Percentiles rank a stretch among this genome's conserved stretches.
Conservation (phyloP, 352 stramenopile genomes). For the Phytophthora meadii region DNA sequence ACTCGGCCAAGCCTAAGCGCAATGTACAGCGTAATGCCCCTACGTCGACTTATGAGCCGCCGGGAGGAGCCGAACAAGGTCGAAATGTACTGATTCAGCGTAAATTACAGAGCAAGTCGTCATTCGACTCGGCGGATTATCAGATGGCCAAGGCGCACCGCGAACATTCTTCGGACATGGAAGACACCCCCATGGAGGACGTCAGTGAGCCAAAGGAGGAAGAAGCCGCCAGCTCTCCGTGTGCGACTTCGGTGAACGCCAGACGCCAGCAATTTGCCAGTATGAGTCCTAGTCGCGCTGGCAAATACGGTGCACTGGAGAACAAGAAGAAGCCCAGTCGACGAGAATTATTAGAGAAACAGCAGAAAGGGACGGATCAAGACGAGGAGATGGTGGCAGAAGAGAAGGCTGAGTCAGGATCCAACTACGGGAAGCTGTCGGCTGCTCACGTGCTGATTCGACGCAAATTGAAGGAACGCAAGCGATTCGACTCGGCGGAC, state of each 20-base stretch:
- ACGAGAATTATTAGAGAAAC: constrained; percentile 47
- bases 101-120: constrained; percentile 72
- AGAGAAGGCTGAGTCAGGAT: constrained; percentile 4
- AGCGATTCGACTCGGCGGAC: constrained; percentile 85
- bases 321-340: constrained; percentile 37
- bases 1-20: constrained; percentile 28
- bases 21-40: constrained; percentile 25
- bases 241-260: constrained; percentile 30
- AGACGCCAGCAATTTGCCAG: constrained; percentile 42
- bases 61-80: constrained; percentile 48
- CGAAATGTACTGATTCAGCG: constrained; percentile 77
- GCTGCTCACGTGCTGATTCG: constrained; percentile 80
- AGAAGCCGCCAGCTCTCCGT: constrained; percentile 56
- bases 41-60: constrained; percentile 15
- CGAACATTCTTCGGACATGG: constrained; percentile 7
- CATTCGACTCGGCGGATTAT: constrained; percentile 85
- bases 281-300: constrained; percentile 64
- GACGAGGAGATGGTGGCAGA: constrained; percentile 8
- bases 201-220: constrained; percentile 11
- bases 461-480: constrained; percentile 81
- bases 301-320: constrained; percentile 56
- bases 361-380: constrained; percentile 8
- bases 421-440: constrained; percentile 72
- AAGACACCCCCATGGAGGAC: constrained; percentile 44
- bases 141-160: constrained; percentile 51